Evolutionary conservation across 176 grass and related monocot genomes (phyloP).

Genomic region (Carex pumila): DNA sequence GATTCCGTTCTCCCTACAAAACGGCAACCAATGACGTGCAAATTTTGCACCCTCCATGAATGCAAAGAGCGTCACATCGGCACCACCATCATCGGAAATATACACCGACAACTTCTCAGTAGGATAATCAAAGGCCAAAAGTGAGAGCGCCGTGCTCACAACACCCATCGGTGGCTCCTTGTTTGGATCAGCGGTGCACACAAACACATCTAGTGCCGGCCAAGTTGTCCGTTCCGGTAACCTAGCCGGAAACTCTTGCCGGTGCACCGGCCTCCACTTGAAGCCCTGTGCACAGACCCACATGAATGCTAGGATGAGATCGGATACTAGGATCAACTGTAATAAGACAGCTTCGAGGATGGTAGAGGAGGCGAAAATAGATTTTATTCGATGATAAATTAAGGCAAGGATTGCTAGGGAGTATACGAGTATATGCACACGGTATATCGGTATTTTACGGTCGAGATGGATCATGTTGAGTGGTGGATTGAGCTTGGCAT

Average conservation of each 20-base stretch:
- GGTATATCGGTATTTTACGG: constrained; percentile 7
- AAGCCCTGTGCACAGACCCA: constrained; percentile 21
- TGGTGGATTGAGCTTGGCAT: constrained; percentile 9
- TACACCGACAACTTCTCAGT: constrained; percentile 29
- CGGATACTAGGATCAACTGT: constrained; percentile 21
- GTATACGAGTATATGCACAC: constrained; percentile 15
- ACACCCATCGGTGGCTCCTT: constrained; percentile 39
- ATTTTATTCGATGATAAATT: constrained; percentile 5
- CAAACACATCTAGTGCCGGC: constrained; percentile 32
- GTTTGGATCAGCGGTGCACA: constrained; percentile 37
- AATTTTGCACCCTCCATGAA: constrained; percentile 41
- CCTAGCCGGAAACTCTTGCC: constrained; percentile 15
- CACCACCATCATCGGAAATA: constrained; percentile 39
- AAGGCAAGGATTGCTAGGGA: constrained; percentile 5
- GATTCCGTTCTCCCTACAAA: constrained; percentile 35
- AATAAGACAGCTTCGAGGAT: background rate
- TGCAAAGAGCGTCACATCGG: constrained; percentile 37
- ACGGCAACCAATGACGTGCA: constrained; percentile 38
- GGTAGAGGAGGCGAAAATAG: background rate
- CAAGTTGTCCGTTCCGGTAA: constrained; percentile 7
- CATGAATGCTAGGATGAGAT: constrained; percentile 24
- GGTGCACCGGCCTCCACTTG: constrained; percentile 34
- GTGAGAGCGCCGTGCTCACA: constrained; percentile 28
- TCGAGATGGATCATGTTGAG: constrained; percentile 20
- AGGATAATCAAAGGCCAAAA: constrained; percentile 37